Evolutionary conservation across 2,329 filamentous ascomycete species (phyloP), one percentile per base, ranked within the genome.

Genomic region (Elsinoe arachidis): DNA sequence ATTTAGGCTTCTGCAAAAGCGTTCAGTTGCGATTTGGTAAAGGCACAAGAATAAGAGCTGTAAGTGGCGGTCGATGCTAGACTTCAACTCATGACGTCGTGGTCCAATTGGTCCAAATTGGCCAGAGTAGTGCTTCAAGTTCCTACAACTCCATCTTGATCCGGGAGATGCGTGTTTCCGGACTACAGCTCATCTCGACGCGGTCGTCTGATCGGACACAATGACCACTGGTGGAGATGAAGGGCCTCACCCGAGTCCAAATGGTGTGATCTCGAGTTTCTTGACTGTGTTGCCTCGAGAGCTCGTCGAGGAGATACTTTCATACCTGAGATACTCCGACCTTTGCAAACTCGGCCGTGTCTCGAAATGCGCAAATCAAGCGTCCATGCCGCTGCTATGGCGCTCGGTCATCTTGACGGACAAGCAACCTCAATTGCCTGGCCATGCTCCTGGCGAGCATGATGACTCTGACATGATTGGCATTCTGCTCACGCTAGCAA

Each of bases 391-490:
- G 11, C n/a, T 35, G 46, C 26, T 51, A 5, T 51, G 46, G 46
- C 26, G 46, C 4, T 51, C 26, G 26, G 34, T 51, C 46, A 3
- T 2, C 26, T 26, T 51, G 11, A 15, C 46, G 1, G 46, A 51
- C 21, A 51, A 51, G 21, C 46, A 51, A 46, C 41, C 41, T 12
- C 2, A 23, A 35, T 34, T 26, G n/a, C 46, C 30, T 2, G 46
- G 46, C 26, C 46, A 51, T 35, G 46, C 46, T 17, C 46, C 46
- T 6, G 46, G 46, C 3, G 46, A 51, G 46, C 46, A 51, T 14
- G 46, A 51, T 26, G 46, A 51, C 12, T 51, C 9, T 51, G 46
- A 51, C 12, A 51, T 51, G 46, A 51, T 51, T 9, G 46, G 23
- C n/a, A 35, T 51, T 19, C 46, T 51, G 3, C 26, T 51, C 26